A percentile compares a stretch with the other conserved stretches of the same genome.
These are phyloP conservation scores for Tolypocladium amazonense DNA, from an alignment of 2,329 filamentous ascomycete genomes.

Conservation along the genomic window DNA sequence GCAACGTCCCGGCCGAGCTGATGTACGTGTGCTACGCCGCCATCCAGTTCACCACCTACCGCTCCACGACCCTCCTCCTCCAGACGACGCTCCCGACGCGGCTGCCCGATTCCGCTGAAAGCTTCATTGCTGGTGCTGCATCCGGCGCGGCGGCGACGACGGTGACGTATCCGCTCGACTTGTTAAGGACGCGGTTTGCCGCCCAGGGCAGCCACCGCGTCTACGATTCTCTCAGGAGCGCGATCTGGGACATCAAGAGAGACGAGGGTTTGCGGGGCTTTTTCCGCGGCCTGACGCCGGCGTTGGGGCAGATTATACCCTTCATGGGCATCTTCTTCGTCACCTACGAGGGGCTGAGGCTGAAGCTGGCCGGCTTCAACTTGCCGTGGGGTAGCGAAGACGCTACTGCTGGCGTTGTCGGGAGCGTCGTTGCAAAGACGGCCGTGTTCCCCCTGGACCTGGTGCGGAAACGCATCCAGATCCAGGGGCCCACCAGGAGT, in stretches of 20 bases:
- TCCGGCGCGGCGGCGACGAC: slow-evolving; percentile 77
- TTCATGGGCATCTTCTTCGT: slow-evolving; percentile 98
- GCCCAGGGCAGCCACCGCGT: slow-evolving; percentile 74
- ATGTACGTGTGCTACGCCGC: slow-evolving; percentile 89
- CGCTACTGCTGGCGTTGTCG: slow-evolving; percentile 69
- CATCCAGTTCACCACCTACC: slow-evolving; percentile 83
- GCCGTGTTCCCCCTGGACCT: slow-evolving; percentile 88
- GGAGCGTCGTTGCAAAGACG: slow-evolving; percentile 76
- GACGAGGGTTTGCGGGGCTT: slow-evolving; percentile 73
- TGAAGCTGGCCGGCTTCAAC: slow-evolving; percentile 42
- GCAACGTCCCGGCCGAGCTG: slow-evolving; percentile 89
- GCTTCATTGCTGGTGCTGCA: slow-evolving; percentile 72
- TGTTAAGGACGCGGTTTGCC: slow-evolving; percentile 91
- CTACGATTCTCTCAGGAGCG: slow-evolving; percentile 61
- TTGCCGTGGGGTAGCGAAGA: slow-evolving; percentile 69
- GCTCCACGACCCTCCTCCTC: slow-evolving; percentile 59
- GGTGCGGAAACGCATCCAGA: slow-evolving; percentile 84
- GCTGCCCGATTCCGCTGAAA: slow-evolving; percentile 59
- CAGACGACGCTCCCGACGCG: slow-evolving; percentile 32
- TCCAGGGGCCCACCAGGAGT: slow-evolving; percentile 77
- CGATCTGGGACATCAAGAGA: slow-evolving; percentile 59
- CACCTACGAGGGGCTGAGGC: slow-evolving; percentile 67
- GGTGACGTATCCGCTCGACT: slow-evolving; percentile 82
- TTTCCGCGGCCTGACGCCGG: slow-evolving; percentile 77
- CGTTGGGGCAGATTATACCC: slow-evolving; percentile 78